These are phyloP conservation scores for Omphalotus olearius DNA, from an alignment of 1,284 basidiomycete genomes.

Conservation along the genomic window DNA sequence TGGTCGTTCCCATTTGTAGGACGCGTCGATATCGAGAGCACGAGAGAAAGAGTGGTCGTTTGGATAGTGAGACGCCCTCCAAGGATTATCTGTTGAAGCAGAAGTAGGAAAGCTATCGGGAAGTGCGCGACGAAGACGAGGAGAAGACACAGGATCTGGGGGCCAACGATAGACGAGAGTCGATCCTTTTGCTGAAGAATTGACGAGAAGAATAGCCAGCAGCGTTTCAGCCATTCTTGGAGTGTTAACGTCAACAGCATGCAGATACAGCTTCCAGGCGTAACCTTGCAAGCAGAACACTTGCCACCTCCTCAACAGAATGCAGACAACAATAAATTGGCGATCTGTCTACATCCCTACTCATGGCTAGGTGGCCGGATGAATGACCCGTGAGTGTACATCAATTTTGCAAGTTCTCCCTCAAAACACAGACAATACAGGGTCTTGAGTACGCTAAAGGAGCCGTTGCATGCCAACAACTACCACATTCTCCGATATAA, in stretches of 20 bases:
- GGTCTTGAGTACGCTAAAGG: slow-evolving; percentile 31
- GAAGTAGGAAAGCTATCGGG: slow-evolving; percentile 42
- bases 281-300: slow-evolving; percentile 2
- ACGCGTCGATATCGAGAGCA: slow-evolving; percentile 26
- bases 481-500: slow-evolving; percentile 70
- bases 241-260: neutral
- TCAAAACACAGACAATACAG: slow-evolving; percentile 18
- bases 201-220: slow-evolving; percentile 69
- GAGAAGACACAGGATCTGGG: slow-evolving; percentile 49
- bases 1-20: slow-evolving; percentile 56
- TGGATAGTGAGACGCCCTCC: slow-evolving; percentile 53
- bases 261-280: neutral
- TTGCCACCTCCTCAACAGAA: slow-evolving; percentile 7
- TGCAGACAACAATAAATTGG: slow-evolving; percentile 34
- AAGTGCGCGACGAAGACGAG: slow-evolving; percentile 59
- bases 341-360: slow-evolving; percentile 74
- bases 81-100: slow-evolving; percentile 63
- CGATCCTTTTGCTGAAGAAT: slow-evolving; percentile 70
- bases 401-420: neutral
- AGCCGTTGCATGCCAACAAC: slow-evolving; percentile 35
- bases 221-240: slow-evolving; percentile 61
- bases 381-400: slow-evolving; percentile 54
- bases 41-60: slow-evolving; percentile 24
- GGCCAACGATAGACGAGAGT: slow-evolving; percentile 76
- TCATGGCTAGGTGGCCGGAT: slow-evolving; percentile 72